Evolutionary conservation across 2,329 filamentous ascomycete genomes (phyloP).

Genomic region (Moelleriella libera): DNA sequence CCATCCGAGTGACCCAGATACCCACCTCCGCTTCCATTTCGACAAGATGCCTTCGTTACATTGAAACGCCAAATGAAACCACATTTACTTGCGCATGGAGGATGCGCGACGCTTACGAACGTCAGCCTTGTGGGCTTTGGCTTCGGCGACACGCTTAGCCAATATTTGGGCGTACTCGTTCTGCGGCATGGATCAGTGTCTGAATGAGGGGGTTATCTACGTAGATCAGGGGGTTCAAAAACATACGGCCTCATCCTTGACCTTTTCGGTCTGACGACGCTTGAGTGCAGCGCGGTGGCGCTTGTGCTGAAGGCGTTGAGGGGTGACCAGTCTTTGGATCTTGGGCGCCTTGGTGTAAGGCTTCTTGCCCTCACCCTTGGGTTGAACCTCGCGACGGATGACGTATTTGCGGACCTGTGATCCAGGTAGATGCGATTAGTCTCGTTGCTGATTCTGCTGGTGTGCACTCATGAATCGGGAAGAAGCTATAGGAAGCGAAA

Average conservation of each 20-base stretch:
- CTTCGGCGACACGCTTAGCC: conserved; percentile 92
- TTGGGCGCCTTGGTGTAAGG: conserved; percentile 99
- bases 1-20: conserved; percentile 15
- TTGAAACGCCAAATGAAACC: conserved; percentile 15
- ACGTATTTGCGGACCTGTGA: conserved; percentile 95
- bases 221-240: neutral
- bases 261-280: conserved; percentile 90
- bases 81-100: conserved; percentile 76
- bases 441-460: conserved; percentile 7
- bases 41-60: conserved; percentile 12
- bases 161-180: conserved; percentile 95
- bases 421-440: conserved; percentile 21
- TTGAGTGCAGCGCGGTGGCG: conserved; percentile 95
- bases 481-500: neutral
- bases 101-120: conserved; percentile 92
- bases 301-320: conserved; percentile 99
- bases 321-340: conserved; percentile 99
- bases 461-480: conserved; percentile 6
- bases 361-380: conserved; percentile 95
- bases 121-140: conserved; percentile 88
- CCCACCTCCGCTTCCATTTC: conserved; percentile 9
- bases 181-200: conserved; percentile 28
- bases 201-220: no score
- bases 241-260: conserved; percentile 98
- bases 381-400: conserved; percentile 94